A percentile compares a stretch with the other conserved stretches of the same genome.
Conservation (phyloP, 306 rosid species). For the Parietaria judaica region DNA sequence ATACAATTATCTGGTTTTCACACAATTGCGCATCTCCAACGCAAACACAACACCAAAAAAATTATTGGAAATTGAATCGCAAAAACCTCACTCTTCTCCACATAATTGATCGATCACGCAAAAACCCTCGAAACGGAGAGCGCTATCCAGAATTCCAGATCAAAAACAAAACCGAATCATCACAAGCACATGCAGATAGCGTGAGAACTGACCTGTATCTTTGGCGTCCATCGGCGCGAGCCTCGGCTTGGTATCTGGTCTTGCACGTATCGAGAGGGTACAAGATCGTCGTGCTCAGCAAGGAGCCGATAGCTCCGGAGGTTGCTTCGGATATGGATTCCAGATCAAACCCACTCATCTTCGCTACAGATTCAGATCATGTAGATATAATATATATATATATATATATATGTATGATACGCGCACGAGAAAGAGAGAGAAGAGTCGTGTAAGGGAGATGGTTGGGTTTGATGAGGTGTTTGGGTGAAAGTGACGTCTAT, state of each 20-base stretch:
- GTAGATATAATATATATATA: neutral
- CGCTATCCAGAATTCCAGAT: conserved; percentile 4
- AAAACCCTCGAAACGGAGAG: no score
- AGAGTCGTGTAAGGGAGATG: neutral
- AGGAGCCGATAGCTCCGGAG: conserved; percentile 94
- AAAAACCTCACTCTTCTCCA: no score
- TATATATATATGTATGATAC: neutral
- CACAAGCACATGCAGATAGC: neutral
- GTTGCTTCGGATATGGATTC: conserved; percentile 96
- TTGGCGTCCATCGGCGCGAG: conserved; percentile 50
- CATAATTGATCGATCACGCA: no score
- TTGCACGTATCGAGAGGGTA: conserved; percentile 97
- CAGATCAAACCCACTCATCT: conserved; percentile 63
- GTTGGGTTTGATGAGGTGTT: no score
- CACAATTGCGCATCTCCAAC: no score
- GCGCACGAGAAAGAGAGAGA: neutral
- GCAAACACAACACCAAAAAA: no score
- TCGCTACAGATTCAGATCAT: neutral
- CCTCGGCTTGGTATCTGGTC: conserved; percentile 93
- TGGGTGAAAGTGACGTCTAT: neutral
- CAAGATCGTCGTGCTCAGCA: conserved; percentile 78
- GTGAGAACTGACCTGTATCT: conserved; percentile 47
- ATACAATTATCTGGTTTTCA: no score
- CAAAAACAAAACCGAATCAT: neutral
- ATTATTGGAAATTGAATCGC: no score